These are phyloP conservation scores for Coemansia javaensis DNA, from an alignment of 192 early-diverging fungal species.

Conservation along the genomic window DNA sequence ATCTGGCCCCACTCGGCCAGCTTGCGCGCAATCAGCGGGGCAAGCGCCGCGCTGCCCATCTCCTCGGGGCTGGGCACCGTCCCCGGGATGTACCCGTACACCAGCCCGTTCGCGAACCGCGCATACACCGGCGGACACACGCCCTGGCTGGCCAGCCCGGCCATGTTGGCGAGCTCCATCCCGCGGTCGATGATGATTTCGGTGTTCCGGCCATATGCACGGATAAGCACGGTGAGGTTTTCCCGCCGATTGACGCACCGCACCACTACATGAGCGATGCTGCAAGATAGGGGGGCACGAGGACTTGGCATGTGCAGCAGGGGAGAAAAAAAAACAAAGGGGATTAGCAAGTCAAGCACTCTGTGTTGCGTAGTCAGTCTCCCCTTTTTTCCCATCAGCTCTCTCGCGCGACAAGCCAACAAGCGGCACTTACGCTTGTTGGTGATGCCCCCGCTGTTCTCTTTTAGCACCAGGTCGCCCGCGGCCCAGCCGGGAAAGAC, in stretches of 20 bases:
- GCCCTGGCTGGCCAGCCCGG: slow-evolving; percentile 61
- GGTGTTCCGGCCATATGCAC: slow-evolving; percentile 84
- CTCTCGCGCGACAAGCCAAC: too few species aligned
- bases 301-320: background rate
- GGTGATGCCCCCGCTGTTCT: slow-evolving; percentile 79
- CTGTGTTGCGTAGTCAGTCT: too few species aligned
- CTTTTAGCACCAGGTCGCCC: slow-evolving; percentile 55
- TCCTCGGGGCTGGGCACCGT: slow-evolving; percentile 64
- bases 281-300: too few species aligned
- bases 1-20: slow-evolving; percentile 81
- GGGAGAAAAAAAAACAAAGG: too few species aligned
- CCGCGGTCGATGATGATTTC: slow-evolving; percentile 83
- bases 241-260: slow-evolving; percentile 59
- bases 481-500: slow-evolving; percentile 63
- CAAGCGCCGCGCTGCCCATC: slow-evolving; percentile 70
- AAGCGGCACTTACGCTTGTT: slow-evolving; percentile 55
- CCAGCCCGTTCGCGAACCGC: slow-evolving; percentile 84
- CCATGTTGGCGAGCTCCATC: slow-evolving; percentile 85
- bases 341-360: background rate
- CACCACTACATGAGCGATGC: slow-evolving; percentile 59
- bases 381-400: too few species aligned
- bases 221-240: slow-evolving; percentile 66
- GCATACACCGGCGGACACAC: slow-evolving; percentile 77
- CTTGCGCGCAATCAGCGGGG: slow-evolving; percentile 68
- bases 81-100: slow-evolving; percentile 85